Percentiles rank a stretch among this genome's conserved stretches.
Conservation (phyloP, 495 filamentous ascomycete genomes). For the Penicillium longicatenatum region DNA sequence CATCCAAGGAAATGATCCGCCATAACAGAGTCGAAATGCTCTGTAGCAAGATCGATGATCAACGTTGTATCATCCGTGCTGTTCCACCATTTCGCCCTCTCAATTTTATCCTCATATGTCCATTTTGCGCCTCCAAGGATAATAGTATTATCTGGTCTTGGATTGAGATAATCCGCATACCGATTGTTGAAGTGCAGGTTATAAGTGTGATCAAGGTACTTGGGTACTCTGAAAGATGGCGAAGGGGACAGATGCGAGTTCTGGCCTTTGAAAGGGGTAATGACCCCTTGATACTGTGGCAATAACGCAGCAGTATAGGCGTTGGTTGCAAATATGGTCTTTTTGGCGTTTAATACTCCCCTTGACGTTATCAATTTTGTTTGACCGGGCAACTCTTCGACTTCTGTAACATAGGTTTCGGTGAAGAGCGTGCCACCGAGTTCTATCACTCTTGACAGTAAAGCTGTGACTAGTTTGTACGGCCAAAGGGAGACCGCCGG, state of each 20-base stretch:
- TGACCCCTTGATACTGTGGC: background rate
- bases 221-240: background rate
- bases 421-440: constrained; percentile 3
- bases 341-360: background rate
- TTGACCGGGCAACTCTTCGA: background rate
- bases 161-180: constrained; percentile 3
- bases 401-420: background rate
- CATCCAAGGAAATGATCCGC: constrained; percentile 4
- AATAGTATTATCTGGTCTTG: constrained; percentile 7
- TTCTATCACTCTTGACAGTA: background rate
- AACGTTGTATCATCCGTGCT: background rate
- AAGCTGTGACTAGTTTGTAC: constrained; percentile 5
- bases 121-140: constrained; percentile 6
- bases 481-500: constrained; percentile 6
- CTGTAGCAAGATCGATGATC: background rate
- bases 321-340: constrained; percentile 2
- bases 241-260: background rate
- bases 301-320: constrained; percentile 3
- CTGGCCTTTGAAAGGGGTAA: background rate
- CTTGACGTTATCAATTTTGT: background rate
- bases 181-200: constrained; percentile 2
- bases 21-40: constrained; percentile 4
- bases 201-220: background rate
- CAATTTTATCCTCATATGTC: background rate
- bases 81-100: constrained; percentile 6